Evolutionary conservation across 305 asterid genomes (phyloP).

Genomic region (Solanum hybrid): DNA sequence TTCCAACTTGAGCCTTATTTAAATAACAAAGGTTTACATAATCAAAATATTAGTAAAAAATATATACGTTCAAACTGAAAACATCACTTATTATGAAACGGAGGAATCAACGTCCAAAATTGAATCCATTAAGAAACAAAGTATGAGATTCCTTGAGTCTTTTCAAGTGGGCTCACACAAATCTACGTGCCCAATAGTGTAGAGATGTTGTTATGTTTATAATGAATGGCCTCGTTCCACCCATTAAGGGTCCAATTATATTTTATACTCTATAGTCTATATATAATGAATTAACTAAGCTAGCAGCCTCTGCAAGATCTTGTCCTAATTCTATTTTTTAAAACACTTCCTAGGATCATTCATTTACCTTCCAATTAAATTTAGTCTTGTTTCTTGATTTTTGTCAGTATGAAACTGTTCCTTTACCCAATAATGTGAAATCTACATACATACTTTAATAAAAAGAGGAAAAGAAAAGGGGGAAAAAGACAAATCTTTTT

Average conservation of each 20-base stretch:
- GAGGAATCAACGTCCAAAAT: background rate
- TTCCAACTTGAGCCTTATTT: background rate
- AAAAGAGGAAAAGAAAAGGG: background rate
- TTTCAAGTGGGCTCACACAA: constrained; percentile 67
- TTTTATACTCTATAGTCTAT: background rate
- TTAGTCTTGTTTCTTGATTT: constrained; percentile 3
- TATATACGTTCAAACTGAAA: background rate
- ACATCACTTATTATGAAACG: background rate
- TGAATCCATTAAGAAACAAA: constrained; percentile 35
- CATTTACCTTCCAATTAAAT: constrained; percentile 13
- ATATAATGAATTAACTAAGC: background rate
- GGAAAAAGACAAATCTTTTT: background rate
- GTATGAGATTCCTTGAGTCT: constrained; percentile 43
- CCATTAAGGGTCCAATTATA: constrained; percentile 23
- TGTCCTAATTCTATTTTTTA: constrained; percentile 12
- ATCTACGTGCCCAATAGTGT: constrained; percentile 64
- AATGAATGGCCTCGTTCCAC: constrained; percentile 48
- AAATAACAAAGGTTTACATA: background rate
- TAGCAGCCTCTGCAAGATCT: constrained; percentile 16
- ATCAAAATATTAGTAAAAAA: background rate
- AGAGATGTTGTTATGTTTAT: constrained; percentile 27
- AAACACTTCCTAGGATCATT: constrained; percentile 24
- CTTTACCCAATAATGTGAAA: constrained; percentile 15
- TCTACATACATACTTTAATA: background rate
- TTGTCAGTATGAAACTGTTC: constrained; percentile 17